Base-by-base conservation (phyloP, 2,329 filamentous ascomycete genomes). In the Botrytis hyacinthi region DNA sequence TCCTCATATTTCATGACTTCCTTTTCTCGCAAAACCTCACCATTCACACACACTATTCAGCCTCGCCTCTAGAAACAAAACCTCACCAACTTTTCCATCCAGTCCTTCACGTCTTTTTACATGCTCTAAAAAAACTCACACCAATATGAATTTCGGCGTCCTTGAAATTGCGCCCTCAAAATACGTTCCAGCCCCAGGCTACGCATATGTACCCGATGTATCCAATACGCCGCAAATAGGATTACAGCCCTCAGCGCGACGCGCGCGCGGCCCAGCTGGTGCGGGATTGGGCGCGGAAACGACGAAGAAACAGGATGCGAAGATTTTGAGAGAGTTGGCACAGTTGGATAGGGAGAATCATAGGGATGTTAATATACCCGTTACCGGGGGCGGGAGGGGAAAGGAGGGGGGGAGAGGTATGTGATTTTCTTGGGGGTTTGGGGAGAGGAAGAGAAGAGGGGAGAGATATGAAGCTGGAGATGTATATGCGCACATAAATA, bases 161-260 rank as follows among this genome's bases (percentile, higher is more conserved):
- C 91, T 97, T 83, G 92, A 97, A 78, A 85, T 98, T 73, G 92
- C 93, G 51, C 90, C 89, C 80, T 85, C 90, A 42, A 90, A 89
- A 75, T 90, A 90, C 26, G 88, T 89, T 62, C 85, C 88, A 62
- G 92, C 93, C 1, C 94, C 95, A 1, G 95, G 95, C 79, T 98
- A 94, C 92, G 94, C 94, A 20, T 97, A 97, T 81, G 93, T 98
- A 1, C 91, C 94, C 44, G 93, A 97, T 80, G 22, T 66, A 12
- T 90, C 88, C 26, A 81, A 87, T 73, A 86, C 88, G 20, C 86
- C 89, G 16, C 86, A 87, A 77, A 81, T 84, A 69, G 81, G 85
- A 70, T 86, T 78, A 78, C 83, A 85, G 76, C 86, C 84, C 74
- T 83, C 84, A 76, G 88, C 87, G 85, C 88, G 92, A 75, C 92